Percentiles rank a stretch among this genome's conserved stretches.
Conservation (phyloP, 1,139 yeast genomes). For the Debaryomyces sp. region DNA sequence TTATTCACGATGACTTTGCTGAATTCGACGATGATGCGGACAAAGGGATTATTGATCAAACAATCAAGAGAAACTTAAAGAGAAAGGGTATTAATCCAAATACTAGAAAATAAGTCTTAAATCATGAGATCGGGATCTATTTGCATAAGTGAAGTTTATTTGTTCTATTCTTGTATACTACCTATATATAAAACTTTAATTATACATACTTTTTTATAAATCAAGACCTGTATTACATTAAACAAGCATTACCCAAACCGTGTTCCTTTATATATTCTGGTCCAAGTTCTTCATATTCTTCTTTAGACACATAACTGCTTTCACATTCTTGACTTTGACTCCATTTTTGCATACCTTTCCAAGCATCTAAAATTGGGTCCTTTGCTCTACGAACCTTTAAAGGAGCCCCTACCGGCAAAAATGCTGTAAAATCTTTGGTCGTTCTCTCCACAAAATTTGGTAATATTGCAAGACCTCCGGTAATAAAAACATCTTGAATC, state of each 20-base stretch:
- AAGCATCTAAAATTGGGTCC: slow-evolving; percentile 77
- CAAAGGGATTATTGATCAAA: slow-evolving; percentile 68
- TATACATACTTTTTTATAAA: slow-evolving; percentile 3
- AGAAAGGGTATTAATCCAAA: slow-evolving; percentile 82
- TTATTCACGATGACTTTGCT: slow-evolving; percentile 85
- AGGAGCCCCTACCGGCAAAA: slow-evolving; percentile 70
- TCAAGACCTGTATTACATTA: slow-evolving; percentile 18
- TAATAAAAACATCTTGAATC: slow-evolving; percentile 67
- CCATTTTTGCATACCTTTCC: slow-evolving; percentile 95
- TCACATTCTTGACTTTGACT: slow-evolving; percentile 52
- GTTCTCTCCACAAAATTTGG: slow-evolving; percentile 70
- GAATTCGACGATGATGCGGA: slow-evolving; percentile 79
- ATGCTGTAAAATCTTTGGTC: slow-evolving; percentile 62
- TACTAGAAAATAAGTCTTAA: slow-evolving; percentile 13
- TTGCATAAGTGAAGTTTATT: slow-evolving; percentile 8
- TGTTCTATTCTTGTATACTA: slow-evolving; percentile 14
- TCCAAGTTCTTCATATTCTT: slow-evolving; percentile 88
- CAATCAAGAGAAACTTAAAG: slow-evolving; percentile 71
- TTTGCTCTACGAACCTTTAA: slow-evolving; percentile 64
- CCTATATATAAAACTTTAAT: slow-evolving; percentile 7
- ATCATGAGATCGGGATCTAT: slow-evolving; percentile 2
- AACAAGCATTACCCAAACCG: slow-evolving; percentile 66
- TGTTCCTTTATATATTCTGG: slow-evolving; percentile 89
- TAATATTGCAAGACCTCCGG: slow-evolving; percentile 82
- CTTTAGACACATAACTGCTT: slow-evolving; percentile 57